Conservation (phyloP, 2,329 filamentous ascomycete genomes). For the Diaporthe sp. region DNA sequence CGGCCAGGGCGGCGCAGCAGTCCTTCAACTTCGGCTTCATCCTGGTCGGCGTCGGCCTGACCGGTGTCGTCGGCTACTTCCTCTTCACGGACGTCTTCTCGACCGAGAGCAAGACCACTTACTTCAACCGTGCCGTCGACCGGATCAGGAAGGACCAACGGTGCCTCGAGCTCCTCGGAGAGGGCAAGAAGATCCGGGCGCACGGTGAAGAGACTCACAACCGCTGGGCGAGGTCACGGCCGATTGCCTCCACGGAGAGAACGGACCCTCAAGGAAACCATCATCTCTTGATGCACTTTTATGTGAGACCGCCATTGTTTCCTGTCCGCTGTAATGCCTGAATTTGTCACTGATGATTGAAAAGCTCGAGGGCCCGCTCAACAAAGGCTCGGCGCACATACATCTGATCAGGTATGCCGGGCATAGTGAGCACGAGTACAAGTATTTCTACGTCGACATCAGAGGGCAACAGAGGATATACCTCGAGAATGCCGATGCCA, state of each 20-base stretch:
- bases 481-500: slow-evolving; percentile 71
- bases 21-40: slow-evolving; percentile 89
- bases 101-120: slow-evolving; percentile 84
- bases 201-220: slow-evolving; percentile 86
- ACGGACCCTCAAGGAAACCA: slow-evolving; percentile 83
- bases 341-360: slow-evolving; percentile 78
- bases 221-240: slow-evolving; percentile 81
- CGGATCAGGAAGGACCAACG: slow-evolving; percentile 80
- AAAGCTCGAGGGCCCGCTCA: slow-evolving; percentile 82
- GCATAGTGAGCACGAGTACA: slow-evolving; percentile 80
- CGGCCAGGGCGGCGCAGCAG: slow-evolving; percentile 88
- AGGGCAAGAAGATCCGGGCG: slow-evolving; percentile 80
- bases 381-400: slow-evolving; percentile 79
- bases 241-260: slow-evolving; percentile 74
- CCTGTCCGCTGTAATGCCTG: slow-evolving; percentile 75
- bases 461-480: slow-evolving; percentile 77
- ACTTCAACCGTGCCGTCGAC: slow-evolving; percentile 90
- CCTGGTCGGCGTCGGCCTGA: slow-evolving; percentile 80
- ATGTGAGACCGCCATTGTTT: slow-evolving; percentile 65
- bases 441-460: slow-evolving; percentile 84
- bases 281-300: slow-evolving; percentile 88
- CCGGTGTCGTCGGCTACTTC: slow-evolving; percentile 82
- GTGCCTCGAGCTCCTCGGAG: slow-evolving; percentile 82
- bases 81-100: slow-evolving; percentile 88
- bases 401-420: slow-evolving; percentile 81